These are phyloP conservation scores for Mycena kentingensis DNA, from an alignment of 768 basidiomycete species.

Conservation along the genomic window DNA sequence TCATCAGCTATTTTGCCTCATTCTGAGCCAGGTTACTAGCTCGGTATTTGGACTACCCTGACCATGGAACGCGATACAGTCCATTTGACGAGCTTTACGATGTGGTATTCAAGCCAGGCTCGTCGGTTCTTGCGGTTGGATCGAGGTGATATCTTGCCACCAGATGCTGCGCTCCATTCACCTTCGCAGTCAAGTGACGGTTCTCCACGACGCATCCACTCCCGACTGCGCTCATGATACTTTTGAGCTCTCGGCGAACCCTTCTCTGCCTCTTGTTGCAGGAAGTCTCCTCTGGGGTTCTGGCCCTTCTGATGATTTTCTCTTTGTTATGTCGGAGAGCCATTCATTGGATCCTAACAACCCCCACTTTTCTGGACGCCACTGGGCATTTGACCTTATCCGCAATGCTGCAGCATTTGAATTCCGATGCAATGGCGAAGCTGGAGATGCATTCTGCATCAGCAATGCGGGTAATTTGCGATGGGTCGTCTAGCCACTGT, in stretches of 20 bases:
- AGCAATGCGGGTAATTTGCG: constrained; percentile 6
- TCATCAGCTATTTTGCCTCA: no score
- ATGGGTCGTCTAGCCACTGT: neutral
- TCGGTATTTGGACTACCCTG: constrained; percentile 12
- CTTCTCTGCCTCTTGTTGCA: constrained; percentile 27
- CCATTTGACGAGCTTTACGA: constrained; percentile 45
- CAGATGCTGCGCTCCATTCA: no score
- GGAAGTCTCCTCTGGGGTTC: constrained; percentile 59
- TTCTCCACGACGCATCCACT: constrained; percentile 14
- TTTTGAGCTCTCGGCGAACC: constrained; percentile 22
- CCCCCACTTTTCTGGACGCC: constrained; percentile 40
- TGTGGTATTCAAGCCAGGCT: constrained; percentile 46
- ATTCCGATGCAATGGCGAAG: neutral
- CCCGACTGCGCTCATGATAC: constrained; percentile 16
- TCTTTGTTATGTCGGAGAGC: constrained; percentile 65
- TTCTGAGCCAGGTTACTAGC: neutral
- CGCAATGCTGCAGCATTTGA: neutral
- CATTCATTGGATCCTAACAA: constrained; percentile 1
- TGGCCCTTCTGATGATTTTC: constrained; percentile 35
- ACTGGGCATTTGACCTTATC: constrained; percentile 49
- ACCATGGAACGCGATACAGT: constrained; percentile 10
- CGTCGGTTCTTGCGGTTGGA: constrained; percentile 43
- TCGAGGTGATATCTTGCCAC: constrained; percentile 35
- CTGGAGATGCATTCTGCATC: constrained; percentile 16
- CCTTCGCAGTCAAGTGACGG: constrained; percentile 5